phyloP scores from a whole-genome alignment of 176 grass and related monocot genomes.

The Ananas comosus region DNA sequence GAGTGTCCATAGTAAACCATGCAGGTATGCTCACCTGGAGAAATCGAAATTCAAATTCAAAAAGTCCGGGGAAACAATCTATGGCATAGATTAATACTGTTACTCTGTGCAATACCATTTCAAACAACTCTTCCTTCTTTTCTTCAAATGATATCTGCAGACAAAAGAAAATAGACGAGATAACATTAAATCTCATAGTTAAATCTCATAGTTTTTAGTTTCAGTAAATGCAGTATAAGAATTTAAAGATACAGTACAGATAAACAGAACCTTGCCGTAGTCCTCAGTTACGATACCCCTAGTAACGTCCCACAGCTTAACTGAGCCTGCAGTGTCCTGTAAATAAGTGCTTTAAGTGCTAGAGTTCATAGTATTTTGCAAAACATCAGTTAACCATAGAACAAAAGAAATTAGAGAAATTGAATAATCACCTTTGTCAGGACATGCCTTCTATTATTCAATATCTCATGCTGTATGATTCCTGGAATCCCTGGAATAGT shows the following conservation, averaged over 20 bases:
- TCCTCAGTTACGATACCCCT: slow-evolving; percentile 78
- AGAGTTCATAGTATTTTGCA: background rate
- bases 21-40: slow-evolving; percentile 93
- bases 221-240: background rate
- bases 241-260: background rate
- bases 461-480: slow-evolving; percentile 89
- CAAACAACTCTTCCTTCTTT: slow-evolving; percentile 97
- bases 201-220: no score
- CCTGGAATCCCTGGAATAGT: slow-evolving; percentile 64
- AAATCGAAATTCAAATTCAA: slow-evolving; percentile 18
- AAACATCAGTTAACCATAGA: background rate
- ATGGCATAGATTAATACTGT: slow-evolving; percentile 9
- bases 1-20: slow-evolving; percentile 91
- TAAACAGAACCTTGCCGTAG: slow-evolving; percentile 75
- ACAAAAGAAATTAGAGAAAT: slow-evolving; percentile 2
- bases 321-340: slow-evolving; percentile 76
- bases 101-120: slow-evolving; percentile 50
- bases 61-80: slow-evolving; percentile 3
- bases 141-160: slow-evolving; percentile 93
- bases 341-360: background rate
- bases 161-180: slow-evolving; percentile 8
- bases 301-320: slow-evolving; percentile 97
- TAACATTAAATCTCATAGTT: no score
- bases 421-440: slow-evolving; percentile 72
- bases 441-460: slow-evolving; percentile 97